Percentiles rank a stretch among this genome's conserved stretches.
These are phyloP conservation scores for Sanghuangporus sanghuang DNA, from an alignment of 1,284 basidiomycete genomes.

Conservation along the genomic window DNA sequence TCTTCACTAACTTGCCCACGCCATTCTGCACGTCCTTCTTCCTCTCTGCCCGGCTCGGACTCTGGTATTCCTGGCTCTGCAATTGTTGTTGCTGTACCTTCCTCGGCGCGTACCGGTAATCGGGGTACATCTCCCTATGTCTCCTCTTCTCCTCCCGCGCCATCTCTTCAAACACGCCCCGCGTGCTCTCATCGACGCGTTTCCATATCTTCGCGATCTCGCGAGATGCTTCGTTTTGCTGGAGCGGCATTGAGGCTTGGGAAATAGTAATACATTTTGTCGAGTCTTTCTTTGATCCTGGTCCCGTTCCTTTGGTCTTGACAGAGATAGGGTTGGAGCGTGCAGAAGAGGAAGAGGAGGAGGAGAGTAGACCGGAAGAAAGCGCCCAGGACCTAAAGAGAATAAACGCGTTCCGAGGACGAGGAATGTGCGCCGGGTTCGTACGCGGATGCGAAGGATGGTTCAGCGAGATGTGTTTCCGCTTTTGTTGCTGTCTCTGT, in stretches of 20 bases:
- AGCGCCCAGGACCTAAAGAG: slow-evolving; percentile 87
- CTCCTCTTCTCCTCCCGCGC: slow-evolving; percentile 10
- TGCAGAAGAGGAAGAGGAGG: not conserved
- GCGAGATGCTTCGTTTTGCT: slow-evolving; percentile 10
- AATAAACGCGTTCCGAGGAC: slow-evolving; percentile 87
- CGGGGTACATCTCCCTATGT: slow-evolving; percentile 9
- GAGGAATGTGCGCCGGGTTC: slow-evolving; percentile 55
- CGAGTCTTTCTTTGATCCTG: not conserved
- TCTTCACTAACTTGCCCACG: not conserved
- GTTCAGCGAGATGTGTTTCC: slow-evolving; percentile 4
- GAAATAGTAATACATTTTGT: no score
- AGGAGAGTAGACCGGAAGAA: not conserved
- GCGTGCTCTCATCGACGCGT: not conserved
- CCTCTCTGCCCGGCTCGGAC: not conserved
- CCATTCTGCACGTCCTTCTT: not conserved
- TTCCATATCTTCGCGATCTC: slow-evolving; percentile 11
- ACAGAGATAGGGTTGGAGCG: not conserved
- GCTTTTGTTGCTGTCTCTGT: not conserved
- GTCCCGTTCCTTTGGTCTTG: not conserved
- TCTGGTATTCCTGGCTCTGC: not conserved
- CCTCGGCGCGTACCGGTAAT: slow-evolving; percentile 12
- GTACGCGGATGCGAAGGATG: not conserved
- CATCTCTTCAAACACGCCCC: not conserved
- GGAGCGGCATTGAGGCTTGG: not conserved
- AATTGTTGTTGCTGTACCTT: not conserved